Percentiles rank a stretch among this genome's conserved stretches.
These are phyloP conservation scores for Xylariaceae sp. DNA, from an alignment of 2,329 filamentous ascomycete species.

Conservation along the genomic window DNA sequence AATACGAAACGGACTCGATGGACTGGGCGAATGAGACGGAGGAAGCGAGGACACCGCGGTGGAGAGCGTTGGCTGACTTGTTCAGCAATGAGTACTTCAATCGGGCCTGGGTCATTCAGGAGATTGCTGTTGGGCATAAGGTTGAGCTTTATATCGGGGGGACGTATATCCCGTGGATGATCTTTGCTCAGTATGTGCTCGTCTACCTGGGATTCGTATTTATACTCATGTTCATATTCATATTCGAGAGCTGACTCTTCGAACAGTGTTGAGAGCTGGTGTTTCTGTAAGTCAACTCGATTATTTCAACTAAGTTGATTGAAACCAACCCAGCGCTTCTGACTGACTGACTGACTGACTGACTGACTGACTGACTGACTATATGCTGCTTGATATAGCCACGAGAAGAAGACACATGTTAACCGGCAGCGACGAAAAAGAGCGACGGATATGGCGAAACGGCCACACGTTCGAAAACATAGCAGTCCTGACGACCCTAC, in stretches of 20 bases:
- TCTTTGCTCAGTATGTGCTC: conserved; percentile 5
- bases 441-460: conserved; percentile 1
- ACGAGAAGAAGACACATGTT: conserved; percentile 4
- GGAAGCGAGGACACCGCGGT: background rate
- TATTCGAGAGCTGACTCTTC: background rate
- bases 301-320: too few species aligned
- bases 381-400: background rate
- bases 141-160: conserved; percentile 15
- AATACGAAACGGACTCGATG: conserved; percentile 1
- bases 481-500: conserved; percentile 5
- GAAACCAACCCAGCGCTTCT: too few species aligned
- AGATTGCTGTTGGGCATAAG: conserved; percentile 8
- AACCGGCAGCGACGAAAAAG: background rate
- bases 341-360: background rate
- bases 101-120: conserved; percentile 16
- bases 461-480: conserved; percentile 9
- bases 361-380: background rate
- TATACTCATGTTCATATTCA: background rate
- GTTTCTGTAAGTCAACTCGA: conserved; percentile 1
- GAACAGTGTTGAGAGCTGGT: conserved; percentile 5
- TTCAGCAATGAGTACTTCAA: conserved; percentile 15
- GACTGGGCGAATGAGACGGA: background rate
- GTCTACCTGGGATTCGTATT: background rate
- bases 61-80: conserved; percentile 8
- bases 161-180: conserved; percentile 8